Percentiles rank a stretch among this genome's conserved stretches.
These are phyloP conservation scores for Pythium coloratum DNA, from an alignment of 352 stramenopile species.

Conservation along the genomic window DNA sequence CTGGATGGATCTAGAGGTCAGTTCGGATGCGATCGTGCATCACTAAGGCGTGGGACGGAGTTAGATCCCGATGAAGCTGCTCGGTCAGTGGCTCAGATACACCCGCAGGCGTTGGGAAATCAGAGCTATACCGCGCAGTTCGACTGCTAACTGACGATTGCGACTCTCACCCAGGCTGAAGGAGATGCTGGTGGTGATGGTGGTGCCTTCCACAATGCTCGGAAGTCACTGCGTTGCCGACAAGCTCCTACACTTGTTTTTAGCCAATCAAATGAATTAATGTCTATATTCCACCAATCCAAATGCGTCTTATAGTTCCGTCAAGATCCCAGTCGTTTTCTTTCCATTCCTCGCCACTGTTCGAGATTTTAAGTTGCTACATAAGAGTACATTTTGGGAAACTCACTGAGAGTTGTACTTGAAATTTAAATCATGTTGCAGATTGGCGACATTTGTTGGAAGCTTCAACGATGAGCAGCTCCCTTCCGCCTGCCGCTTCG, in stretches of 20 bases:
- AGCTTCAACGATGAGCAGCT: slow-evolving; percentile 16
- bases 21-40: not conserved
- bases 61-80: no score
- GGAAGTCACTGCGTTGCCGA: not conserved
- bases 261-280: not conserved
- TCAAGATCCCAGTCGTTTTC: not conserved
- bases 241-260: not conserved
- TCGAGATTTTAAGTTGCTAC: slow-evolving; percentile 20
- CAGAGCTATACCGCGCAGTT: no score
- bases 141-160: not conserved
- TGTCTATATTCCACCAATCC: slow-evolving; percentile 5
- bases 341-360: slow-evolving; percentile 13
- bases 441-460: slow-evolving; percentile 20
- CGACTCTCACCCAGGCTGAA: not conserved
- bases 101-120: not conserved
- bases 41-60: not conserved
- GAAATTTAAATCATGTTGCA: slow-evolving; percentile 7
- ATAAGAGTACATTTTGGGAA: slow-evolving; percentile 10
- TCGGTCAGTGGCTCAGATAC: not conserved
- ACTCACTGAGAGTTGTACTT: not conserved
- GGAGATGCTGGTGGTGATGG: not conserved
- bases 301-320: slow-evolving; percentile 7
- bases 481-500: not conserved
- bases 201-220: not conserved
- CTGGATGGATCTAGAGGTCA: not conserved